phyloP scores from a whole-genome alignment of 805 yeast genomes.

The Tetrapisispora arboricola region DNA sequence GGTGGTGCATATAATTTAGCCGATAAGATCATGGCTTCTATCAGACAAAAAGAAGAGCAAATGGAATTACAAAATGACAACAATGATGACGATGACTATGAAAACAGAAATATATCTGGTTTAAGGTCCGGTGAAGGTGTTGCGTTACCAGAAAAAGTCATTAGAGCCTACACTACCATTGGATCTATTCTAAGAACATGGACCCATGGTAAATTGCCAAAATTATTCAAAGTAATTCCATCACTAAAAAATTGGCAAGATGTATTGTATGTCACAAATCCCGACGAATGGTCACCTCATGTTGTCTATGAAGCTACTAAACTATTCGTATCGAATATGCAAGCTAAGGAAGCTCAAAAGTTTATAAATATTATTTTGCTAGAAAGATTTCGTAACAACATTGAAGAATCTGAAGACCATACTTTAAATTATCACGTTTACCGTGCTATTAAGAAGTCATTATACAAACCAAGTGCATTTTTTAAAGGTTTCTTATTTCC shows the following conservation, averaged over 20 bases:
- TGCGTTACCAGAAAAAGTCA: slow-evolving; percentile 88
- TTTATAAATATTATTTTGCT: slow-evolving; percentile 60
- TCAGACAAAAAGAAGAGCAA: slow-evolving; percentile 57
- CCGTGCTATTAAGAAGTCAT: slow-evolving; percentile 81
- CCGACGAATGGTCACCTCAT: slow-evolving; percentile 90
- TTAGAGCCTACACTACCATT: slow-evolving; percentile 86
- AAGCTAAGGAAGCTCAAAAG: slow-evolving; percentile 79
- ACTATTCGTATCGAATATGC: slow-evolving; percentile 81
- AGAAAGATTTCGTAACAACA: slow-evolving; percentile 61
- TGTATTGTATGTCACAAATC: slow-evolving; percentile 83
- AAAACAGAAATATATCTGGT: slow-evolving; percentile 9
- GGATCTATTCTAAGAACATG: slow-evolving; percentile 81
- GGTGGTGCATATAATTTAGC: slow-evolving; percentile 61
- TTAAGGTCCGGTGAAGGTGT: slow-evolving; percentile 57
- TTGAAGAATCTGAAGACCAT: slow-evolving; percentile 66
- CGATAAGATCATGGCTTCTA: slow-evolving; percentile 86
- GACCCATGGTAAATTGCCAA: slow-evolving; percentile 95
- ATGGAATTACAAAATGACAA: slow-evolving; percentile 9
- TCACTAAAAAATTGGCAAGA: slow-evolving; percentile 93
- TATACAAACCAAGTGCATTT: slow-evolving; percentile 95
- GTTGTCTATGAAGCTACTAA: slow-evolving; percentile 92
- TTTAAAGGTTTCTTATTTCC: slow-evolving; percentile 95
- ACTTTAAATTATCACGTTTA: slow-evolving; percentile 85
- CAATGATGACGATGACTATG: slow-evolving; percentile 19
- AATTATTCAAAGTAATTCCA: slow-evolving; percentile 89